These are phyloP conservation scores for Colletotrichum tofieldiae DNA, from an alignment of 2,329 filamentous ascomycete species.

Conservation along the genomic window DNA sequence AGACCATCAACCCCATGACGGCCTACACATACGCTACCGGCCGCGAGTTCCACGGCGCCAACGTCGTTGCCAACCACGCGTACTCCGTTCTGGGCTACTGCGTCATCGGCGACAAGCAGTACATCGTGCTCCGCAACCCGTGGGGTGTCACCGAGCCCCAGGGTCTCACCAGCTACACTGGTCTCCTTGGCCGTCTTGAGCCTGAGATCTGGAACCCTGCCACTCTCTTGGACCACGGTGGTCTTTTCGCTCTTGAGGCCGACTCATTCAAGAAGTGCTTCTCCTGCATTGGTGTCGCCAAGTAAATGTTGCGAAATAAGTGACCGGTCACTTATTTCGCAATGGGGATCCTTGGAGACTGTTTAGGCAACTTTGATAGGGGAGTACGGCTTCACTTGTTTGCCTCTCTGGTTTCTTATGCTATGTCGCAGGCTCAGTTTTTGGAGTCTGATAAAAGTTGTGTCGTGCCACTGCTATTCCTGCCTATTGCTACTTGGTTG, in stretches of 20 bases:
- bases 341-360: background rate
- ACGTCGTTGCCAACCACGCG: slow-evolving; percentile 62
- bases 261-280: slow-evolving; percentile 57
- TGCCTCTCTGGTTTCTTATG: slow-evolving; percentile 1
- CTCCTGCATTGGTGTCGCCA: slow-evolving; percentile 47
- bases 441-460: slow-evolving; percentile 12
- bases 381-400: slow-evolving; percentile 1
- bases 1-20: slow-evolving; percentile 60
- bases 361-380: slow-evolving; percentile 14
- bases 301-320: slow-evolving; percentile 37
- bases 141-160: slow-evolving; percentile 61
- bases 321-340: slow-evolving; percentile 36
- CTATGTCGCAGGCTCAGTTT: background rate
- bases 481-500: background rate
- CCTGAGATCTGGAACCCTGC: slow-evolving; percentile 56
- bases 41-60: slow-evolving; percentile 56
- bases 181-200: slow-evolving; percentile 56
- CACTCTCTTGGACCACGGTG: slow-evolving; percentile 54
- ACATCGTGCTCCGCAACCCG: slow-evolving; percentile 61
- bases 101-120: slow-evolving; percentile 55
- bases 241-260: slow-evolving; percentile 55
- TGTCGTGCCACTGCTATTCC: slow-evolving; percentile 19
- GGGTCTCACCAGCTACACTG: slow-evolving; percentile 57
- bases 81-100: slow-evolving; percentile 60
- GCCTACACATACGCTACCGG: slow-evolving; percentile 59